phyloP scores from a whole-genome alignment of 805 yeast genomes.

The Saturnispora besseyi region DNA sequence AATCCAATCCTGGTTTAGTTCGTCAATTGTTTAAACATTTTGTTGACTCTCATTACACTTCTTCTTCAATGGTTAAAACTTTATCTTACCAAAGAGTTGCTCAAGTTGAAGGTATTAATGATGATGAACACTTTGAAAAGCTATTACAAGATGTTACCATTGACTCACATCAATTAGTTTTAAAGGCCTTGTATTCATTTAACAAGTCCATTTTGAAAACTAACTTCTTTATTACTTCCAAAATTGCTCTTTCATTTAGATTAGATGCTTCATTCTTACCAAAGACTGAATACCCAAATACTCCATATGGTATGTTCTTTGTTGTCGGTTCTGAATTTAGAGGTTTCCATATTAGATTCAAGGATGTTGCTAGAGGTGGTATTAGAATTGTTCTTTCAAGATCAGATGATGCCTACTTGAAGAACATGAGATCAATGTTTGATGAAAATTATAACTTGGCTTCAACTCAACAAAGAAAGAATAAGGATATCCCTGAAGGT shows the following conservation, averaged over 20 bases:
- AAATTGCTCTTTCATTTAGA: conserved; percentile 91
- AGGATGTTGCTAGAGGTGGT: conserved; percentile 98
- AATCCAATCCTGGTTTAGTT: conserved; percentile 59
- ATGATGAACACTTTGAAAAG: conserved; percentile 65
- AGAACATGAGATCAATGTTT: conserved; percentile 79
- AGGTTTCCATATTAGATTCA: conserved; percentile 94
- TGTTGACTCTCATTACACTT: conserved; percentile 82
- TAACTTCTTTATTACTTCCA: conserved; percentile 86
- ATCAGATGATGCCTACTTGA: conserved; percentile 73
- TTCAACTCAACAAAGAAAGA: conserved; percentile 90
- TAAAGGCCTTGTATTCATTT: conserved; percentile 67
- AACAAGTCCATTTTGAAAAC: conserved; percentile 86
- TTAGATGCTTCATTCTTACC: conserved; percentile 84
- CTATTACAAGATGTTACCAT: conserved; percentile 67
- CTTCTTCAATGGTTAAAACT: conserved; percentile 63
- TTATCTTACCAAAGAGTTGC: conserved; percentile 79
- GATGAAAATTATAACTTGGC: conserved; percentile 97
- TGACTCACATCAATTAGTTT: conserved; percentile 67
- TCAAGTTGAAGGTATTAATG: conserved; percentile 64
- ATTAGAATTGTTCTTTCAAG: conserved; percentile 89
- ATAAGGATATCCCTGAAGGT: conserved; percentile 98
- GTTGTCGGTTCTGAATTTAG: conserved; percentile 94
- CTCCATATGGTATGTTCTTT: conserved; percentile 90
- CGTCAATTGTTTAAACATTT: conserved; percentile 82
- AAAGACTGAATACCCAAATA: conserved; percentile 77